Conservation (phyloP, 2,329 filamentous ascomycete species). For the Dactylonectria estremocensis region DNA sequence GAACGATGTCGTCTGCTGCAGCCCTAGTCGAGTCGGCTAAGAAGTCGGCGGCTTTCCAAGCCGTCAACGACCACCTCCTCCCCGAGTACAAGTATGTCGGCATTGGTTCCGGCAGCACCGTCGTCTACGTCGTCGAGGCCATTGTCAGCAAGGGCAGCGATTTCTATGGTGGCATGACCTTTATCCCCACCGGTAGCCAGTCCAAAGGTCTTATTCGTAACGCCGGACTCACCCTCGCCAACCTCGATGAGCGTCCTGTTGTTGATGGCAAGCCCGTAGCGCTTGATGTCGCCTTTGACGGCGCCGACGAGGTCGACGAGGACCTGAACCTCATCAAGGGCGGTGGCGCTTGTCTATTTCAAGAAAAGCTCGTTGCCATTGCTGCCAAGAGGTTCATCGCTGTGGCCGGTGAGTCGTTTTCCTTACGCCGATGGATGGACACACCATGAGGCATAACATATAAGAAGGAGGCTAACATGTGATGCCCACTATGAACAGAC, state of each 20-base stretch:
- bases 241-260: slow-evolving; percentile 80
- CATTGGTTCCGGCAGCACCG: slow-evolving; percentile 86
- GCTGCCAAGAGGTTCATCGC: slow-evolving; percentile 89
- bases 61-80: slow-evolving; percentile 81
- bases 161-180: slow-evolving; percentile 78
- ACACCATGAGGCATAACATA: not conserved
- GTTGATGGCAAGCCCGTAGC: slow-evolving; percentile 58
- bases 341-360: slow-evolving; percentile 96
- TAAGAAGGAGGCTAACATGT: slow-evolving; percentile 5
- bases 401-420: slow-evolving; percentile 77
- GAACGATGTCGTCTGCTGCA: slow-evolving; percentile 55
- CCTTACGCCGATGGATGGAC: slow-evolving; percentile 5
- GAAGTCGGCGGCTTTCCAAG: slow-evolving; percentile 80
- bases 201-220: slow-evolving; percentile 88
- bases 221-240: slow-evolving; percentile 83
- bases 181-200: slow-evolving; percentile 93
- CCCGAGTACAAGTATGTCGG: slow-evolving; percentile 76
- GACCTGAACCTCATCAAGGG: slow-evolving; percentile 98
- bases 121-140: slow-evolving; percentile 88
- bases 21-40: slow-evolving; percentile 79
- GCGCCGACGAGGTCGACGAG: slow-evolving; percentile 95
- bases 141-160: slow-evolving; percentile 74
- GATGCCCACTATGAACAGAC: slow-evolving; percentile 65
- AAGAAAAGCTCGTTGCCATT: slow-evolving; percentile 95
- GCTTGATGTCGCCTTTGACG: slow-evolving; percentile 94